Evolutionary conservation across 2,329 filamentous ascomycete species (phyloP).

Genomic region (Monilinia polystroma): DNA sequence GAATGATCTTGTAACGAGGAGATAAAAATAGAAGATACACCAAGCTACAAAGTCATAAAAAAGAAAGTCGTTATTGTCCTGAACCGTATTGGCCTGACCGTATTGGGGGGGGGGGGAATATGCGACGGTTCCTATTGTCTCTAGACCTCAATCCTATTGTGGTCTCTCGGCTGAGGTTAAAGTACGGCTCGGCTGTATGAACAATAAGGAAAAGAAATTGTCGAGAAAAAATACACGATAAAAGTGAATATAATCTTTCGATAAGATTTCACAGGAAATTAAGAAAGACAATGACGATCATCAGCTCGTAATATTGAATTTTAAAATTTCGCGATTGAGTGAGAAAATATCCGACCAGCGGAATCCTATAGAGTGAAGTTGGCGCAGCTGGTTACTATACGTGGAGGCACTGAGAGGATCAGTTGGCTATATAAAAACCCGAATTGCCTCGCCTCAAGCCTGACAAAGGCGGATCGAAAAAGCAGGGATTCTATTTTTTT

Average conservation of each 20-base stretch:
- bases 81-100: not conserved
- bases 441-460: conserved; percentile 22
- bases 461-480: conserved; percentile 20
- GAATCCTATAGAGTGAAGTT: conserved; percentile 23
- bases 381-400: conserved; percentile 23
- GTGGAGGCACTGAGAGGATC: conserved; percentile 23
- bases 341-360: conserved; percentile 24
- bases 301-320: conserved; percentile 21
- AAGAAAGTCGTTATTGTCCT: conserved; percentile 21
- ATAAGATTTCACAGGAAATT: conserved; percentile 3
- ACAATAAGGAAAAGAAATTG: conserved; percentile 15
- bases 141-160: conserved; percentile 18
- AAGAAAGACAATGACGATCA: conserved; percentile 16
- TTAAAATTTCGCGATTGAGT: conserved; percentile 22
- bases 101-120: not conserved
- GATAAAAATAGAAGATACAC: conserved; percentile 23
- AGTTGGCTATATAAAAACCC: conserved; percentile 23
- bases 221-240: conserved; percentile 10
- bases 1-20: conserved; percentile 10
- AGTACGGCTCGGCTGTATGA: conserved; percentile 6
- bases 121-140: conserved; percentile 21
- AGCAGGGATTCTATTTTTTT: conserved; percentile 5
- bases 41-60: conserved; percentile 19
- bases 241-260: conserved; percentile 22
- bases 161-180: conserved; percentile 18